phyloP scores from a whole-genome alignment of 2,329 filamentous ascomycete species.

The Cadophora luteo-olivacea region DNA sequence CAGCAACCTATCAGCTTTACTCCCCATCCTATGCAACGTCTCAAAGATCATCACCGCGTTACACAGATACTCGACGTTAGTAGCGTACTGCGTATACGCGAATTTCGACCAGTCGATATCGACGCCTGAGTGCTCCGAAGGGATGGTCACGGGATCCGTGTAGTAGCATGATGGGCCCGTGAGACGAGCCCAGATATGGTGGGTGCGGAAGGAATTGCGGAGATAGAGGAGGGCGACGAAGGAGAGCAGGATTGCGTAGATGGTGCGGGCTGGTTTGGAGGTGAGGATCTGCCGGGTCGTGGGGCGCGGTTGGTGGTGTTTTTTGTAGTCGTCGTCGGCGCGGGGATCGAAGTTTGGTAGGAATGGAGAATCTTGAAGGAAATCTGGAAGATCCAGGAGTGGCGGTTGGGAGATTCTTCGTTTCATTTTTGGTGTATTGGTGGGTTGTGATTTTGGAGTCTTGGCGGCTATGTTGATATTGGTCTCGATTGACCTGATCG shows the following conservation, averaged over 20 bases:
- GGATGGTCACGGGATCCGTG: constrained; percentile 17
- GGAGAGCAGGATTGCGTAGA: constrained; percentile 4
- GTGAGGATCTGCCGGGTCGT: constrained; percentile 47
- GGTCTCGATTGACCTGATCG: neutral
- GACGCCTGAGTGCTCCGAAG: constrained; percentile 4
- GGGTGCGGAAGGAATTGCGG: neutral
- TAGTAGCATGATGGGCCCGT: constrained; percentile 30
- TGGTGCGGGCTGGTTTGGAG: constrained; percentile 22
- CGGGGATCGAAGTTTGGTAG: constrained; percentile 22
- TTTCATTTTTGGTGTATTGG: constrained; percentile 15
- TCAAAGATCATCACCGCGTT: constrained; percentile 60
- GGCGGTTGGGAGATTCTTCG: neutral
- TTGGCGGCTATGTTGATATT: neutral
- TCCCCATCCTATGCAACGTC: constrained; percentile 49
- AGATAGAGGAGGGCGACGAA: constrained; percentile 20
- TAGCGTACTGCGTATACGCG: constrained; percentile 58
- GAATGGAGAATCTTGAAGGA: constrained; percentile 41
- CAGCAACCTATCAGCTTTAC: constrained; percentile 53
- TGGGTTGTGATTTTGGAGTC: neutral
- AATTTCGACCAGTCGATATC: constrained; percentile 52
- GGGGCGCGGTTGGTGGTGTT: constrained; percentile 33
- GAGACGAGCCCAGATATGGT: constrained; percentile 21
- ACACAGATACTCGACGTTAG: constrained; percentile 54
- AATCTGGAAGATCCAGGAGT: constrained; percentile 33
- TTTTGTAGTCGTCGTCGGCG: constrained; percentile 15